Percentiles rank a stretch among this genome's conserved stretches.
phyloP scores from a whole-genome alignment of 805 yeast species.

The Candida sanyiensis region DNA sequence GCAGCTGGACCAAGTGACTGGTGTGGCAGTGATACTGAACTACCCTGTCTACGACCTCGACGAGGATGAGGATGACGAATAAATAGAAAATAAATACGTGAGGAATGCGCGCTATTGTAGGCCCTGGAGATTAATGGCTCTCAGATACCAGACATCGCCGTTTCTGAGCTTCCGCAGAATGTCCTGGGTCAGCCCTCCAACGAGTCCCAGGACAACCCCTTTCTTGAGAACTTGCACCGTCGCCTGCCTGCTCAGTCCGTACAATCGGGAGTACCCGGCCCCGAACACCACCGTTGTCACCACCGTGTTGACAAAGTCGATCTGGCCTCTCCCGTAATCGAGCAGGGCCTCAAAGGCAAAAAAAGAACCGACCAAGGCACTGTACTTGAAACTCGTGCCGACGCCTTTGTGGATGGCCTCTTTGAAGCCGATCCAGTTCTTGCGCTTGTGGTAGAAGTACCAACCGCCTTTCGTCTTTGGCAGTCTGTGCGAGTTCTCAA shows the following conservation, averaged over 20 bases:
- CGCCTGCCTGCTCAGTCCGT: conserved; percentile 37
- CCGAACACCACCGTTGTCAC: conserved; percentile 51
- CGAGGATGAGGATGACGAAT: conserved; percentile 44
- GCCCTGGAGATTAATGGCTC: conserved; percentile 1
- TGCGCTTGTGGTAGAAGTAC: conserved; percentile 83
- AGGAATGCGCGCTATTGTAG: not conserved
- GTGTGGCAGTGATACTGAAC: conserved; percentile 80
- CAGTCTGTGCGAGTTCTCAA: conserved; percentile 77
- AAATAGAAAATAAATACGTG: conserved; percentile 5
- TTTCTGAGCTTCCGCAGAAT: conserved; percentile 50
- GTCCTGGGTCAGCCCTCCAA: conserved; percentile 65
- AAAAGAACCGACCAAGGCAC: conserved; percentile 40
- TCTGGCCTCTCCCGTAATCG: conserved; percentile 46
- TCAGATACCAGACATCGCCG: conserved; percentile 57
- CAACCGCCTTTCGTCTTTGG: conserved; percentile 78
- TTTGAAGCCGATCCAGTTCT: conserved; percentile 65
- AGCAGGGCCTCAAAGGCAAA: conserved; percentile 58
- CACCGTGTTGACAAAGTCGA: conserved; percentile 61
- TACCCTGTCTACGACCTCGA: conserved; percentile 82
- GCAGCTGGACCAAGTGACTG: conserved; percentile 83
- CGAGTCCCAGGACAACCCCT: conserved; percentile 55
- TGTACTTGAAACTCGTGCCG: conserved; percentile 36
- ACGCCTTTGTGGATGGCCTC: conserved; percentile 47
- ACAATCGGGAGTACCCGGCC: conserved; percentile 40
- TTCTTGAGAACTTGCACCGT: conserved; percentile 37